Conservation (phyloP, 768 basidiomycete genomes). For the Tylopilus subfusipes region DNA sequence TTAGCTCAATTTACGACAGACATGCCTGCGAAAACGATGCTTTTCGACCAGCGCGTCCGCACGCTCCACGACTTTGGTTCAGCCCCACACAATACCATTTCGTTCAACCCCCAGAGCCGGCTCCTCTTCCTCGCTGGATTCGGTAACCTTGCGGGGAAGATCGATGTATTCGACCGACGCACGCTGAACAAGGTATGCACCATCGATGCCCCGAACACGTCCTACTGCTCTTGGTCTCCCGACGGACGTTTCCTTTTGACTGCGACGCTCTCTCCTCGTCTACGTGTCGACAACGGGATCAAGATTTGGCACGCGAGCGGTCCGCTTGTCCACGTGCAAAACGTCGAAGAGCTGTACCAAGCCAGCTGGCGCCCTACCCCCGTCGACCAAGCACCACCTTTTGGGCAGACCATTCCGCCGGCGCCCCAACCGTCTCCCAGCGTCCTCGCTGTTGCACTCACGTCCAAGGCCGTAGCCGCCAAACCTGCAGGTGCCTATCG, state of each 20-base stretch:
- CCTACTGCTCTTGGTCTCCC: conserved; percentile 92
- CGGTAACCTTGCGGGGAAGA: conserved; percentile 93
- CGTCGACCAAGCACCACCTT: conserved; percentile 61
- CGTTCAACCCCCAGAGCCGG: conserved; percentile 92
- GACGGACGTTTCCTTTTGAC: conserved; percentile 92
- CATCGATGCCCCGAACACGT: conserved; percentile 91
- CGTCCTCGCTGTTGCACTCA: conserved; percentile 46
- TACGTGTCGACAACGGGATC: conserved; percentile 96
- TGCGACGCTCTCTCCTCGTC: conserved; percentile 90
- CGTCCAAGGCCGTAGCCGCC: conserved; percentile 51
- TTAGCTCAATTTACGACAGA: conserved; percentile 40
- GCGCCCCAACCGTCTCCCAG: conserved; percentile 65
- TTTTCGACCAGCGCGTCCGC: conserved; percentile 90
- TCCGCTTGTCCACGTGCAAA: conserved; percentile 78
- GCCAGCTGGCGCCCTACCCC: conserved; percentile 75
- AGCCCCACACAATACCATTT: conserved; percentile 86
- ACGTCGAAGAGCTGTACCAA: conserved; percentile 88
- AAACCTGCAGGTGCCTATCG: conserved; percentile 88
- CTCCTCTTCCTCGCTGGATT: conserved; percentile 90
- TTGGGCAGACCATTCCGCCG: conserved; percentile 61
- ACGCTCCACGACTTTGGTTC: conserved; percentile 88
- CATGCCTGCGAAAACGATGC: conserved; percentile 92
- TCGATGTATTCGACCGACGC: conserved; percentile 89
- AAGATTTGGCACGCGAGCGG: conserved; percentile 95
- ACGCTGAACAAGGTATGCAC: conserved; percentile 72